Base-by-base conservation (phyloP, 2,329 filamentous ascomycete genomes). In the Conoideocrella luteorostrata region DNA sequence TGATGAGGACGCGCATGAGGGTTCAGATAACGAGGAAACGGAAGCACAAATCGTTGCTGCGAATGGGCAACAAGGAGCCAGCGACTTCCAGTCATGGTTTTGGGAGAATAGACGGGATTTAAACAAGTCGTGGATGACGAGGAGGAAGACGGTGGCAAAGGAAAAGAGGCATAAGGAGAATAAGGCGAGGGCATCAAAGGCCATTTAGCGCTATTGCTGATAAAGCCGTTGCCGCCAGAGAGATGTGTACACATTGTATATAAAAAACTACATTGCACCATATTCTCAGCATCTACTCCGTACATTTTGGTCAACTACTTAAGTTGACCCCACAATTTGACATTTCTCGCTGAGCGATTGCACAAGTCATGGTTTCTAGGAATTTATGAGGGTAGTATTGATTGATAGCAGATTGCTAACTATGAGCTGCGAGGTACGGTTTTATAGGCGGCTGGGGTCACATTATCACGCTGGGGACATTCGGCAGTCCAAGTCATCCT, bases 151-250 rank as follows among this genome's bases (percentile, higher is more conserved):
- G 47, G 79, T 70, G 4, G 69, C 73, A 24, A 86, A 86, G 69
- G 78, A 83, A 61, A 82, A 79, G 67, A 70, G 80, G 38, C 81
- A 84, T 55, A 69, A 75, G 44, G 80, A 84, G 49, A 84, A 84
- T 56, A 76, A 74, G 55, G 72, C 76, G 26, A 67, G 76, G 44
- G 71, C 72, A 13, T 65, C 61, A 4, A 66, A 60, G 46, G 61
- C 63, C 4, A 55, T 62, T 34, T 68, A 56, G 17, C 15, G 12
- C 23, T 13, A 13, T 39, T 24, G 12, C 11, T 36, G n/a, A n/a
- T n/a, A n/a, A n/a, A n/a, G n/a, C n/a, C n/a, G n/a, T n/a, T n/a
- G n/a, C n/a, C n/a, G n/a, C n/a, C n/a, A n/a, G n/a, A n/a, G n/a
- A n/a, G n/a, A n/a, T n/a, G n/a, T n/a, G n/a, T n/a, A n/a, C n/a